phyloP scores from a whole-genome alignment of 1,139 yeast species.

The Saccharomycopsis phalli region DNA sequence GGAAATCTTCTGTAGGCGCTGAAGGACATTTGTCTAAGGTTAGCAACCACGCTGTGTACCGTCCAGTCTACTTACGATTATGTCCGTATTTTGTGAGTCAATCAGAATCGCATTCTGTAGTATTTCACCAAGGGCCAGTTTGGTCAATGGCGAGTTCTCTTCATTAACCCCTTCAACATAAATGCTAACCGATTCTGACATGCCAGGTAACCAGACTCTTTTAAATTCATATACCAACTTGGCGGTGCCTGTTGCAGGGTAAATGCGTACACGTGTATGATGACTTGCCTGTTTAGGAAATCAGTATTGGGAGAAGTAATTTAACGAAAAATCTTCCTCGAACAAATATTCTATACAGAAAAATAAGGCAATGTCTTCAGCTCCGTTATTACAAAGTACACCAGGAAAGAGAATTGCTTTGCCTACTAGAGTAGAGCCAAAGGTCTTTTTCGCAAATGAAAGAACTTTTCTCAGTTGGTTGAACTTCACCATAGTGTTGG shows the following conservation, averaged over 20 bases:
- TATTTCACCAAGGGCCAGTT: constrained; percentile 19
- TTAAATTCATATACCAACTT: no score
- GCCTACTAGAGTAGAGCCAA: constrained; percentile 97
- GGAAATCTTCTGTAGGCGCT: constrained; percentile 27
- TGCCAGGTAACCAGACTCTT: no score
- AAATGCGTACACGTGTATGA: no score
- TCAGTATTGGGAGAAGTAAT: no score
- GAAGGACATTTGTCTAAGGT: constrained; percentile 23
- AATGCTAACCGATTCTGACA: constrained; percentile 1
- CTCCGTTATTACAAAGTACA: constrained; percentile 53
- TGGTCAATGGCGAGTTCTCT: constrained; percentile 21
- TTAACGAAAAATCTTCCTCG: no score
- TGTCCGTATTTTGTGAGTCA: constrained; percentile 8
- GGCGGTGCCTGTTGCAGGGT: no score
- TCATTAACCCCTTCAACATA: constrained; percentile 16
- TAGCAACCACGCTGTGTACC: no score
- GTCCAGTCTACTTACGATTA: no score
- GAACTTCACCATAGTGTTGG: constrained; percentile 93
- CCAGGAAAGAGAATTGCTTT: constrained; percentile 89
- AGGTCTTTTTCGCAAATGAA: constrained; percentile 96
- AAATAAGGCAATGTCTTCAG: constrained; percentile 47
- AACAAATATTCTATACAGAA: no score
- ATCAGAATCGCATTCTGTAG: constrained; percentile 15
- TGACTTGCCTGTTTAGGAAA: no score
- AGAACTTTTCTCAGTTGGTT: constrained; percentile 97